Conservation (phyloP, 129 eudicot species). For the Lonicera japonica region DNA sequence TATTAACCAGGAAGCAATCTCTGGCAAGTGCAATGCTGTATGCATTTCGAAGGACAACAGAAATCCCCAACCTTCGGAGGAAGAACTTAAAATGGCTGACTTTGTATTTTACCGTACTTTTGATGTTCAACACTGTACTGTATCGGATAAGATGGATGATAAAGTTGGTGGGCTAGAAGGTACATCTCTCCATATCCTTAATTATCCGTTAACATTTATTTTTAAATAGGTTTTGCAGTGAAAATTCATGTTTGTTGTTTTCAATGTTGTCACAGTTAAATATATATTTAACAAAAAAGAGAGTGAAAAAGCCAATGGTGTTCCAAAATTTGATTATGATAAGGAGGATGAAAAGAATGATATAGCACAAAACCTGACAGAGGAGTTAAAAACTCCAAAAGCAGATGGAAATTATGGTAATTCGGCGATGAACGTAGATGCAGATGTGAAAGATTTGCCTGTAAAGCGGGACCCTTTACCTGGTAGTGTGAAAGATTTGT, state of each 20-base stretch:
- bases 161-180: constrained; percentile 65
- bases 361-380: constrained; percentile 15
- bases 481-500: neutral
- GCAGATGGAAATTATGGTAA: constrained; percentile 5
- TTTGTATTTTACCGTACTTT: constrained; percentile 69
- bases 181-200: constrained; percentile 17
- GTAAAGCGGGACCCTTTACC: too few species aligned
- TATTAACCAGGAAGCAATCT: constrained; percentile 64
- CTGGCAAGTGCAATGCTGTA: constrained; percentile 76
- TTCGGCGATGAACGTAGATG: neutral
- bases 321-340: constrained; percentile 23
- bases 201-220: neutral
- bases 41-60: constrained; percentile 68
- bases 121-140: constrained; percentile 46
- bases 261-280: constrained; percentile 45
- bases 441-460: neutral
- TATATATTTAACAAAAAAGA: constrained; percentile 47
- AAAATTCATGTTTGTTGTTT: constrained; percentile 1
- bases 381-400: constrained; percentile 1
- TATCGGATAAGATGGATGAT: constrained; percentile 60
- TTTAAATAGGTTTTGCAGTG: neutral
- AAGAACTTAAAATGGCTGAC: constrained; percentile 61
- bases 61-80: constrained; percentile 73
- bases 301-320: constrained; percentile 20
- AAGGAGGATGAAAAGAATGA: constrained; percentile 25